Evolutionary conservation across 2,329 filamentous ascomycete genomes (phyloP).

Genomic region (Apiospora arundinis): DNA sequence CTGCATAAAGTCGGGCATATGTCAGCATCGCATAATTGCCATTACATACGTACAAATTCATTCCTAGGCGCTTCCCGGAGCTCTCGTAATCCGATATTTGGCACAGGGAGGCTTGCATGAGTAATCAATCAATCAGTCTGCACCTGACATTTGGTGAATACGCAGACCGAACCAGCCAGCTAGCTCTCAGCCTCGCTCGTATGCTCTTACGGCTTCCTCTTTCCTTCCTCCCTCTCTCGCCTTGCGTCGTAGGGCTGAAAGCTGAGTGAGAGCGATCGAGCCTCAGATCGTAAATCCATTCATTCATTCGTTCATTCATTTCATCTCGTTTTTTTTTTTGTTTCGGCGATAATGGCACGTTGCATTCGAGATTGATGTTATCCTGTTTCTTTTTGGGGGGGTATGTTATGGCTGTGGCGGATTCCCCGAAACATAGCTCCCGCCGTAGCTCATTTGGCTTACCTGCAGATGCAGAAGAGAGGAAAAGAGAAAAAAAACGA

Average conservation of each 20-base stretch:
- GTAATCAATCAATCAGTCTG: neutral
- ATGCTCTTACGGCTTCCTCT: neutral
- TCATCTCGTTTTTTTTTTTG: neutral
- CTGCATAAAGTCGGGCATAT: neutral
- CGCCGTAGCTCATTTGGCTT: neutral
- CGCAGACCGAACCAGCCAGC: neutral
- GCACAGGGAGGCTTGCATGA: neutral
- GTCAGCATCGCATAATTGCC: neutral
- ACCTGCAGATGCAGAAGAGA: neutral
- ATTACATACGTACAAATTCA: neutral
- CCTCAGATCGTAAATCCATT: no score
- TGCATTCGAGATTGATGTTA: neutral
- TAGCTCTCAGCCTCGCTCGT: neutral
- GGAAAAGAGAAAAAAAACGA: conserved; percentile 1
- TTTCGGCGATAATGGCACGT: neutral
- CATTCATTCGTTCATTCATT: no score
- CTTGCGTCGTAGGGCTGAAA: conserved; percentile 1
- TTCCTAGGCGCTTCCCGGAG: neutral
- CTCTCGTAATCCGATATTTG: conserved; percentile 3
- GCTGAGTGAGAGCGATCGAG: neutral
- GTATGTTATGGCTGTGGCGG: neutral
- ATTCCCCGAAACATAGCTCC: conserved; percentile 7
- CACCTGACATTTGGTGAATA: neutral
- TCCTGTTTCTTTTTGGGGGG: no score
- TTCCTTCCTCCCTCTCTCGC: neutral